A percentile compares a stretch with the other conserved stretches of the same genome.
These are phyloP conservation scores for Ascochyta viciae-villosae DNA, from an alignment of 2,329 filamentous ascomycete species.

Conservation along the genomic window DNA sequence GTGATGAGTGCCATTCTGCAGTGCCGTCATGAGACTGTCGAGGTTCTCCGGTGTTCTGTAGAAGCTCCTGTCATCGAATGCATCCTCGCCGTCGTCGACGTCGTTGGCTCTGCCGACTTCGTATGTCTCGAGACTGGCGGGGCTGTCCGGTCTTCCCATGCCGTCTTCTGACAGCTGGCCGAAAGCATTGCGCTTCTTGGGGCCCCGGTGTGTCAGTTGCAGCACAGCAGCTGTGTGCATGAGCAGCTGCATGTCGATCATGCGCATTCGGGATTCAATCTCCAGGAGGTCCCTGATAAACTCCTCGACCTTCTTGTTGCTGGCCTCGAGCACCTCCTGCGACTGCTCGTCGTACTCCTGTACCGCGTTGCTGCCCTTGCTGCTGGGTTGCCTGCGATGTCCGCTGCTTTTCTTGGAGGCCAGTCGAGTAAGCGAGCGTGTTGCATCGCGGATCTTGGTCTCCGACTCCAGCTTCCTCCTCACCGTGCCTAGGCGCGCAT, in stretches of 20 bases:
- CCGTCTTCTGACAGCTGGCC: slow-evolving; percentile 47
- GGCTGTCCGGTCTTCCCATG: slow-evolving; percentile 69
- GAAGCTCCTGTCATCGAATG: slow-evolving; percentile 79
- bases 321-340: slow-evolving; percentile 76
- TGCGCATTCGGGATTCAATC: slow-evolving; percentile 77
- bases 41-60: slow-evolving; percentile 73
- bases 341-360: slow-evolving; percentile 55
- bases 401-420: slow-evolving; percentile 65
- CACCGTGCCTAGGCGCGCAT: slow-evolving; percentile 80
- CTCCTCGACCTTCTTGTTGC: slow-evolving; percentile 84
- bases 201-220: slow-evolving; percentile 83
- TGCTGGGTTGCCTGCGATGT: slow-evolving; percentile 60
- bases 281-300: slow-evolving; percentile 80
- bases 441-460: slow-evolving; percentile 92
- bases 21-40: slow-evolving; percentile 56
- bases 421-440: slow-evolving; percentile 82
- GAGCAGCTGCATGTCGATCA: slow-evolving; percentile 76
- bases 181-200: slow-evolving; percentile 64
- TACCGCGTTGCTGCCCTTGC: slow-evolving; percentile 51
- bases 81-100: slow-evolving; percentile 60
- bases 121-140: slow-evolving; percentile 77
- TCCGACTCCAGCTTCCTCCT: slow-evolving; percentile 86
- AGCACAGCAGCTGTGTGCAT: slow-evolving; percentile 93
- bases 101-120: slow-evolving; percentile 62
- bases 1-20: slow-evolving; percentile 47